phyloP scores from a whole-genome alignment of 306 rosid genomes.

The Medicago ruthenica region DNA sequence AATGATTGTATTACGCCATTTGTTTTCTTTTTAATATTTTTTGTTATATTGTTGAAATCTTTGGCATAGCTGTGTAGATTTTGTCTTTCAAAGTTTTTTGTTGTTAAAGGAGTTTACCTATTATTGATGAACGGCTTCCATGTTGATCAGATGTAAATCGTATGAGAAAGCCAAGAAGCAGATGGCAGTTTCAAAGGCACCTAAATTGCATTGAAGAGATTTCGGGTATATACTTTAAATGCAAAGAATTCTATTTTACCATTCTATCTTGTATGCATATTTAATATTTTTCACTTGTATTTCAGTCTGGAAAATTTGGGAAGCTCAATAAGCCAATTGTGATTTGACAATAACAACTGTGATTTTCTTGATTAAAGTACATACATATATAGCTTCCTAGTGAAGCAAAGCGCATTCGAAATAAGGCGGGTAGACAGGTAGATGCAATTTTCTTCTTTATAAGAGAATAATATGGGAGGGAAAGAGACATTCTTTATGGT shows the following conservation, averaged over 20 bases:
- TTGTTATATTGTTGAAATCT: not conserved
- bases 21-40: not conserved
- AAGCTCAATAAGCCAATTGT: constrained; percentile 87
- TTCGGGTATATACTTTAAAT: constrained; percentile 63
- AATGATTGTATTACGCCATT: not conserved
- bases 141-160: constrained; percentile 77
- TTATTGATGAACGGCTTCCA: too few relatives aligned
- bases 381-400: too few relatives aligned
- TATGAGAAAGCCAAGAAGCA: constrained; percentile 94
- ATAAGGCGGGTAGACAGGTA: too few relatives aligned
- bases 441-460: too few relatives aligned
- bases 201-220: constrained; percentile 89
- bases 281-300: not conserved
- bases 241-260: constrained; percentile 14
- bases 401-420: too few relatives aligned
- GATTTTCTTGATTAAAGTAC: too few relatives aligned
- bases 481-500: too few relatives aligned
- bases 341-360: too few relatives aligned
- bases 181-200: constrained; percentile 83
- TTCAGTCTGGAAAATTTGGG: constrained; percentile 89
- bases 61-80: not conserved
- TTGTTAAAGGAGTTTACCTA: too few relatives aligned
- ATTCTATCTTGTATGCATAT: not conserved
- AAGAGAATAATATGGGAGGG: too few relatives aligned
- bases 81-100: not conserved